A percentile compares a stretch with the other conserved stretches of the same genome.
Conservation (phyloP, 805 yeast species). For the Candida orba region DNA sequence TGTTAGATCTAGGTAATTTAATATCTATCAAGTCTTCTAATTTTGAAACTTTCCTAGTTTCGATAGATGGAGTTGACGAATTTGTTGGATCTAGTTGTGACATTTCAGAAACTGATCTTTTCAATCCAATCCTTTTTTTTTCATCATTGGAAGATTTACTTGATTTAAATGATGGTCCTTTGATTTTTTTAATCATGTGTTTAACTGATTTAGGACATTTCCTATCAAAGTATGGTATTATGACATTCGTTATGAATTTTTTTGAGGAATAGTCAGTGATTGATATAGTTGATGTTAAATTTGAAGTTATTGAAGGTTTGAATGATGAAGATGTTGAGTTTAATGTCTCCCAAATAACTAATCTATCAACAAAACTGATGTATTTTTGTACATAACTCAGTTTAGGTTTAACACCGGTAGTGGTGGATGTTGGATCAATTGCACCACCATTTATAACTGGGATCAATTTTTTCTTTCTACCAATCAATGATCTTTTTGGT, state of each 20-base stretch:
- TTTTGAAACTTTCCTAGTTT: slow-evolving; percentile 8
- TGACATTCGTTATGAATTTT: slow-evolving; percentile 44
- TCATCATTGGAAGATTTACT: not conserved
- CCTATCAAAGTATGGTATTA: slow-evolving; percentile 47
- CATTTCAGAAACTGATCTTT: slow-evolving; percentile 3
- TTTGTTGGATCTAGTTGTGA: not conserved
- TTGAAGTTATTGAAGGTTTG: slow-evolving; percentile 1
- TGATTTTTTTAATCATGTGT: slow-evolving; percentile 39
- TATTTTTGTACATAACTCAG: slow-evolving; percentile 27
- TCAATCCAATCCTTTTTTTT: slow-evolving; percentile 1
- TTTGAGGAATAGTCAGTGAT: slow-evolving; percentile 33
- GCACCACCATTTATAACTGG: slow-evolving; percentile 37
- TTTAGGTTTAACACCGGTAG: not conserved
- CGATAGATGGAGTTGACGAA: not conserved
- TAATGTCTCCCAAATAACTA: slow-evolving; percentile 47
- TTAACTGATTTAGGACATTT: slow-evolving; percentile 40
- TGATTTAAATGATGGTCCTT: slow-evolving; percentile 29
- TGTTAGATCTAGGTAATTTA: slow-evolving; percentile 15
- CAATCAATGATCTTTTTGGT: slow-evolving; percentile 24
- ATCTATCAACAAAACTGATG: slow-evolving; percentile 42
- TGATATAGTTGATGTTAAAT: slow-evolving; percentile 24
- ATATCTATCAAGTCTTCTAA: slow-evolving; percentile 20
- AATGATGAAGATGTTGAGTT: slow-evolving; percentile 7
- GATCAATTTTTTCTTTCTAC: slow-evolving; percentile 21
- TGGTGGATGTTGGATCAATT: slow-evolving; percentile 19